Conservation (phyloP, 2,329 filamentous ascomycete genomes). For the Calonectria pauciramosa region DNA sequence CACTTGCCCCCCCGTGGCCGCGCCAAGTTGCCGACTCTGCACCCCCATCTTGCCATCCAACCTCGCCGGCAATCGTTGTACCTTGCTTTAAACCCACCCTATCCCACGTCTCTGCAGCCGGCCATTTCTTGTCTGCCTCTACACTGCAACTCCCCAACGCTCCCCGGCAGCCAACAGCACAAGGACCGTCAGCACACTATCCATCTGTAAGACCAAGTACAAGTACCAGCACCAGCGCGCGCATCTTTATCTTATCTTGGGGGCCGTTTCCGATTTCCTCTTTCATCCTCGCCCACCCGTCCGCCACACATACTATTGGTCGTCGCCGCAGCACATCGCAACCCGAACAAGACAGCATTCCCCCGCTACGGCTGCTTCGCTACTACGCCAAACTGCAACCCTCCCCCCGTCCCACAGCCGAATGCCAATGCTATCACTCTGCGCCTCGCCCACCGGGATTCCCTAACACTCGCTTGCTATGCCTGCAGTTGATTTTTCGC, state of each 20-base stretch:
- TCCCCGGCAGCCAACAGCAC: not conserved
- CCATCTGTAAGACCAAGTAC: not conserved
- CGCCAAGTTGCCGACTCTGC: not conserved
- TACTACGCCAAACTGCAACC: not conserved
- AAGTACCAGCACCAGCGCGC: not conserved
- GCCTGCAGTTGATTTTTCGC: not conserved
- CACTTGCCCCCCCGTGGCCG: conserved; percentile 3
- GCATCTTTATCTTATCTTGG: not conserved
- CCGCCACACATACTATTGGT: not conserved
- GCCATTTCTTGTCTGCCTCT: conserved; percentile 10
- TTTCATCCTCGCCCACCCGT: not conserved
- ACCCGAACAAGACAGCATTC: not conserved
- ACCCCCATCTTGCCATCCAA: conserved; percentile 9
- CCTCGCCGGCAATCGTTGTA: conserved; percentile 1
- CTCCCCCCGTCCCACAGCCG: conserved; percentile 11
- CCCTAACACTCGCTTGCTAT: conserved; percentile 7
- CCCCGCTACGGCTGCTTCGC: not conserved
- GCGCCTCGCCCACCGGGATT: conserved; percentile 6
- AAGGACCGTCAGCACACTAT: not conserved
- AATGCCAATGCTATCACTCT: conserved; percentile 24
- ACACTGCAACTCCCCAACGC: not conserved
- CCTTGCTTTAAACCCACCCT: conserved; percentile 17
- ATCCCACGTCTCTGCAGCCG: conserved; percentile 14
- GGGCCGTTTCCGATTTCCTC: conserved; percentile 7
- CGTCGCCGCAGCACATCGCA: not conserved